Evolutionary conservation across 2,329 filamentous ascomycete species (phyloP).

Genomic region (Fusarium devonianum): DNA sequence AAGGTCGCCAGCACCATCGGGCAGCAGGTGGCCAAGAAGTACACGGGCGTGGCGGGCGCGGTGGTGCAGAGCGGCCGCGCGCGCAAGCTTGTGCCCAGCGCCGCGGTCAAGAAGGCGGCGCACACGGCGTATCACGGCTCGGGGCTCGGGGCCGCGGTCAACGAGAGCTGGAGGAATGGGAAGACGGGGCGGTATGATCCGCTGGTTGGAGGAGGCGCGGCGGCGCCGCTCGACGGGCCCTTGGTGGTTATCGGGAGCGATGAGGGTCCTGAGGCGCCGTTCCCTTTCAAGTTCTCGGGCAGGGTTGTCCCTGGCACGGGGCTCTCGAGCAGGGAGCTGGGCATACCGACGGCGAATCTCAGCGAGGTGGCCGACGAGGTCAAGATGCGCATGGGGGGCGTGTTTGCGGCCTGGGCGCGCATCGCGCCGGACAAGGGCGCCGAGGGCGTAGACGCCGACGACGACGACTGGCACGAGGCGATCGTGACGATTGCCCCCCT

Average conservation of each 20-base stretch:
- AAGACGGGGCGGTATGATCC: conserved; percentile 49
- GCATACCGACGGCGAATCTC: conserved; percentile 63
- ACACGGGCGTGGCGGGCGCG: conserved; percentile 48
- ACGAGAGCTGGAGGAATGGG: conserved; percentile 48
- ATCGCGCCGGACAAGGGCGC: conserved; percentile 46
- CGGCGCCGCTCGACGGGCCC: conserved; percentile 44
- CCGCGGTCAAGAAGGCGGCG: conserved; percentile 50
- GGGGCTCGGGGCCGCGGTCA: conserved; percentile 39
- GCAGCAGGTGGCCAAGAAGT: conserved; percentile 53
- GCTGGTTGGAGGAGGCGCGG: conserved; percentile 44
- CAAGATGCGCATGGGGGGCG: conserved; percentile 61
- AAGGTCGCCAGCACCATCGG: conserved; percentile 62
- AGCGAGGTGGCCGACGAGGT: conserved; percentile 59
- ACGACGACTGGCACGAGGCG: conserved; percentile 63
- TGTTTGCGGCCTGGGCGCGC: conserved; percentile 71
- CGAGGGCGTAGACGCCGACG: conserved; percentile 45
- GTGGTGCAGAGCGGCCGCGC: conserved; percentile 53
- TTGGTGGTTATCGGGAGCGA: conserved; percentile 55
- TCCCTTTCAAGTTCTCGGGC: conserved; percentile 60
- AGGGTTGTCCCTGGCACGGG: conserved; percentile 56
- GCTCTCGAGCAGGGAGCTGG: conserved; percentile 48
- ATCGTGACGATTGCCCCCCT: conserved; percentile 64
- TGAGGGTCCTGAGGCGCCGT: conserved; percentile 59
- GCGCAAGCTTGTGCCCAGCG: conserved; percentile 47
- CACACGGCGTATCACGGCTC: conserved; percentile 46